Conservation (phyloP, 495 filamentous ascomycete genomes). For the Daldinia grandis region DNA sequence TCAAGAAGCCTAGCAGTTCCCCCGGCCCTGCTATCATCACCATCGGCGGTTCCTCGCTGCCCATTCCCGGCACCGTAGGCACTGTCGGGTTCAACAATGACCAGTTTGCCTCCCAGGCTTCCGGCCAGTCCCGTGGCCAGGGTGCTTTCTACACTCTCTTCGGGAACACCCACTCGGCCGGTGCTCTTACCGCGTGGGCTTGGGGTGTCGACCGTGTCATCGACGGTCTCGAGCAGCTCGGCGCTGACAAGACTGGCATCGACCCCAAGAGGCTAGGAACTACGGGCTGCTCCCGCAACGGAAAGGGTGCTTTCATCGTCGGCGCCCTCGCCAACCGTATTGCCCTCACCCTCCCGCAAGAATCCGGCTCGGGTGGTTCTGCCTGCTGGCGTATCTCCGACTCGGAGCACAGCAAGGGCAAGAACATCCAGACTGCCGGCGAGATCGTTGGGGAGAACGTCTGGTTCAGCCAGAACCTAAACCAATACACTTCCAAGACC, state of each 20-base stretch:
- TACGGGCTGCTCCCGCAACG: conserved; percentile 63
- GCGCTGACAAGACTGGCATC: conserved; percentile 51
- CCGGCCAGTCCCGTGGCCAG: conserved; percentile 49
- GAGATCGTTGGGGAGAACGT: conserved; percentile 62
- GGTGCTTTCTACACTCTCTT: conserved; percentile 62
- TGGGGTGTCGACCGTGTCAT: conserved; percentile 63
- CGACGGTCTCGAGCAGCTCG: conserved; percentile 60
- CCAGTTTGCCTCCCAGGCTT: conserved; percentile 54
- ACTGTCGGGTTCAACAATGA: conserved; percentile 61
- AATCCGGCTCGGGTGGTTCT: conserved; percentile 59
- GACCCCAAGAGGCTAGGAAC: conserved; percentile 58
- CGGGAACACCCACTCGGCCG: conserved; percentile 56
- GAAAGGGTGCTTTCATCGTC: conserved; percentile 62
- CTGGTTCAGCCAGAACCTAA: conserved; percentile 59
- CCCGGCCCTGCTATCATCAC: conserved; percentile 61
- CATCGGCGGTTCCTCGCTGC: conserved; percentile 57
- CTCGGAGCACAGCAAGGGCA: conserved; percentile 51
- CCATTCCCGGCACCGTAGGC: conserved; percentile 57
- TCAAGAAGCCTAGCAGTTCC: conserved; percentile 50
- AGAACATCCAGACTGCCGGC: conserved; percentile 60
- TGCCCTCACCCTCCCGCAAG: conserved; percentile 62
- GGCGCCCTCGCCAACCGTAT: conserved; percentile 61
- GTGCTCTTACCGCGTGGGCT: conserved; percentile 61
- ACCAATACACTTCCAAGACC: conserved; percentile 51
- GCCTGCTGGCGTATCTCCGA: conserved; percentile 63